Evolutionary conservation across 2,329 filamentous ascomycete genomes (phyloP).

Genomic region (Blastomyces parvus): DNA sequence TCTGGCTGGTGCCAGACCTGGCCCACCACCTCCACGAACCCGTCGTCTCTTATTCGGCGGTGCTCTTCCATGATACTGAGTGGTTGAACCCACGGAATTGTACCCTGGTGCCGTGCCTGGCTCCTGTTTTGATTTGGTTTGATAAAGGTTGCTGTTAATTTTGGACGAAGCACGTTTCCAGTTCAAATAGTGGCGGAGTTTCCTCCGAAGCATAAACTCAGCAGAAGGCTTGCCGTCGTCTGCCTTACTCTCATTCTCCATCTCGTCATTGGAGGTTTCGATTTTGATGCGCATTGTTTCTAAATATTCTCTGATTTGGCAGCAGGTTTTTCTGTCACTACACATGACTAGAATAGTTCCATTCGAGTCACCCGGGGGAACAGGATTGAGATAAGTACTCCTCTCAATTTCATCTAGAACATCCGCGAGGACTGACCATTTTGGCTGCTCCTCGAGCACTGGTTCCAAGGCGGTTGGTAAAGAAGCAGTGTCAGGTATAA

Average conservation of each 20-base stretch:
- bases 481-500: conserved; percentile 36
- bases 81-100: conserved; percentile 16
- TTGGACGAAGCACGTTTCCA: conserved; percentile 88
- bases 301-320: conserved; percentile 82
- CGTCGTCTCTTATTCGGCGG: conserved; percentile 80
- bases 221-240: conserved; percentile 55
- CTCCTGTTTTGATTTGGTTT: conserved; percentile 21
- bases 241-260: conserved; percentile 22
- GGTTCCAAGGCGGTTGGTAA: conserved; percentile 59
- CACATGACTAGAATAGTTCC: conserved; percentile 96
- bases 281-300: conserved; percentile 74
- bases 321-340: conserved; percentile 72
- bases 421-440: conserved; percentile 83
- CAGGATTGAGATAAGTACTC: conserved; percentile 75
- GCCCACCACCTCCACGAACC: conserved; percentile 63
- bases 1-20: conserved; percentile 48
- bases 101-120: conserved; percentile 18
- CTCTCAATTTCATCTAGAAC: conserved; percentile 88
- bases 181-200: conserved; percentile 71
- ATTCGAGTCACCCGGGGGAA: conserved; percentile 69
- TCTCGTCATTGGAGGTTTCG: conserved; percentile 18
- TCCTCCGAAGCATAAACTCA: conserved; percentile 80
- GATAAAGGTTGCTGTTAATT: conserved; percentile 51
- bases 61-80: conserved; percentile 48
- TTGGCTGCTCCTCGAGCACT: conserved; percentile 86